Base-by-base conservation (phyloP, 2,329 filamentous ascomycete species). In the Colletotrichum noveboracense region DNA sequence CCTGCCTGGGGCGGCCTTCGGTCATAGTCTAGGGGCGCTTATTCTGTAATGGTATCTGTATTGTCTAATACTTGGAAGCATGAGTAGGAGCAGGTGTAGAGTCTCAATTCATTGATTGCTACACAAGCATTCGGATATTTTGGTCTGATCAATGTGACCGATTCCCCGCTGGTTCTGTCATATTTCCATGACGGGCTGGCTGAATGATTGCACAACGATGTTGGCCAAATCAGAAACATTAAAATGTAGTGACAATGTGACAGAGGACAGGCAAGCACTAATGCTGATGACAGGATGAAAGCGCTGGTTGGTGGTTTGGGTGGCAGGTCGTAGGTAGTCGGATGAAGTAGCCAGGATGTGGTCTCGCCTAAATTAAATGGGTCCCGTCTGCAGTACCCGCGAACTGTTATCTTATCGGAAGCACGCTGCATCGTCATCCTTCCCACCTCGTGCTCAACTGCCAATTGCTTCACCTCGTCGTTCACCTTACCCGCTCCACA, bases 401-500 rank as follows among this genome's bases (percentile, higher is more conserved):
- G 30, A 38, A 12, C 21, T 8, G 55, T 75, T 75, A 75, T 75
- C 73, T 75, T 72, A 75, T 75, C 73, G 62, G 62, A 48, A 62
- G 28, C 58, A 30, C 28, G 43, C 68, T 67, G 34, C 26, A 65
- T 66, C 65, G 71, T 74, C 71, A 64, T 71, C 38, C 32, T 62
- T 28, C 38, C 38, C 21, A 48, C 55, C 71, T 58, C 43, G 32
- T 74, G 36, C 38, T 65, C 18, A 66, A 48, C 65, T 65, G 65
- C 69, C 72, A 74, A 70, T 76, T 75, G 71, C 75, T 65, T 75
- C 62, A 64, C 66, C 43, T 71, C 28, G 18, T 66, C 72, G 26
- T 61, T 43, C 43, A 38, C 55, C 69, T 72, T 62, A 58, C 38
- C 58, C 56, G 56, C 69, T 72, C 69, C 69, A 75, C 72, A 75